Evolutionary conservation across 208 protist genomes (phyloP).

Genomic region (Kentomonas sorsogonicus): DNA sequence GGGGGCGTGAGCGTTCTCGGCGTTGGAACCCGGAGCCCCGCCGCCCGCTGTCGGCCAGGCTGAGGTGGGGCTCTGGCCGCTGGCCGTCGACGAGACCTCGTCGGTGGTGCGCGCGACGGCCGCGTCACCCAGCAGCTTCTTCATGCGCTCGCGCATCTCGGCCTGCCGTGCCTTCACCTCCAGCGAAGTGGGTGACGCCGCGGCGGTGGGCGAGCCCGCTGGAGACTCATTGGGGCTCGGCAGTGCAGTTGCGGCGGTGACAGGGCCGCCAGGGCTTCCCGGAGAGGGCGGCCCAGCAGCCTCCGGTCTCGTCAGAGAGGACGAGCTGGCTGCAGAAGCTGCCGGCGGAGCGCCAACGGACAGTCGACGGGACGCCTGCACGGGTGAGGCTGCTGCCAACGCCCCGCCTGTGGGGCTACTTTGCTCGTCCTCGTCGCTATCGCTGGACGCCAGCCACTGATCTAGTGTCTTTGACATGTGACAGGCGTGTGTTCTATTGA

Average conservation of each 20-base stretch:
- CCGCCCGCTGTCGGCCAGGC: slow-evolving; percentile 6
- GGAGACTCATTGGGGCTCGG: too few relatives aligned
- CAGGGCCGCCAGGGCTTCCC: too few relatives aligned
- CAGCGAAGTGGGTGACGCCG: too few relatives aligned
- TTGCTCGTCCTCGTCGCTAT: slow-evolving; percentile 18
- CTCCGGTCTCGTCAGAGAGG: too few relatives aligned
- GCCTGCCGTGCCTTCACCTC: slow-evolving; percentile 25
- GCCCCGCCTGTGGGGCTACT: background rate
- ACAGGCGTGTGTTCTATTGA: too few relatives aligned
- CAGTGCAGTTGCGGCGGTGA: too few relatives aligned
- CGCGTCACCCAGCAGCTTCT: slow-evolving; percentile 34
- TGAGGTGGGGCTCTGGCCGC: slow-evolving; percentile 5
- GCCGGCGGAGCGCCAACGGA: too few relatives aligned
- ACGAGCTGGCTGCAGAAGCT: too few relatives aligned
- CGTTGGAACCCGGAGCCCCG: background rate
- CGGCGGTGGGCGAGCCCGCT: too few relatives aligned
- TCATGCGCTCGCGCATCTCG: slow-evolving; percentile 56
- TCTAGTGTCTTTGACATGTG: slow-evolving; percentile 51
- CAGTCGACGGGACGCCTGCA: too few relatives aligned
- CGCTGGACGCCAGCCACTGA: slow-evolving; percentile 50
- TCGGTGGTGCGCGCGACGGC: slow-evolving; percentile 23
- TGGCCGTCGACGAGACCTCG: slow-evolving; percentile 11
- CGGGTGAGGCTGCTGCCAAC: background rate
- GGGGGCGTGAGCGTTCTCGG: background rate
- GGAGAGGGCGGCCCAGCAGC: too few relatives aligned